Conservation (phyloP, 495 filamentous ascomycete genomes). For the Bacidia rubella region DNA sequence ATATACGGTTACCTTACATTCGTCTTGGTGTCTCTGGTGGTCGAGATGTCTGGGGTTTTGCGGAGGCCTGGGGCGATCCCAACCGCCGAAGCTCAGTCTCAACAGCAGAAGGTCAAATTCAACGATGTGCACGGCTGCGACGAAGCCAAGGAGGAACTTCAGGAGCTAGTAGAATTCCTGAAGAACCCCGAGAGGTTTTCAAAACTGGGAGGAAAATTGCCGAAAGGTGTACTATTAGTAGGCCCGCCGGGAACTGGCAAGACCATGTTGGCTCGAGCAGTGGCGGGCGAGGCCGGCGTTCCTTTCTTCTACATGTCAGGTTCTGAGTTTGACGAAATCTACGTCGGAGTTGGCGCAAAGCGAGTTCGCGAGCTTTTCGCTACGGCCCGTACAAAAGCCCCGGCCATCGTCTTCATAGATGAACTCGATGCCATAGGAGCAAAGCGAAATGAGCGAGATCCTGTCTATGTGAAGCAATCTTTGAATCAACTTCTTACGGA, state of each 20-base stretch:
- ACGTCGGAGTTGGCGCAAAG: slow-evolving; percentile 95
- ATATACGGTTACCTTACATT: slow-evolving; percentile 62
- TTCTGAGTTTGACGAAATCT: slow-evolving; percentile 95
- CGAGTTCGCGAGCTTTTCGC: slow-evolving; percentile 92
- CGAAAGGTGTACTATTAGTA: slow-evolving; percentile 90
- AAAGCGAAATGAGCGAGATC: slow-evolving; percentile 83
- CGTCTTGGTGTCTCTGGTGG: slow-evolving; percentile 58
- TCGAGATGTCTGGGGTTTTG: slow-evolving; percentile 64
- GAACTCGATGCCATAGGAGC: slow-evolving; percentile 94
- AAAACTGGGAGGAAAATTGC: slow-evolving; percentile 83
- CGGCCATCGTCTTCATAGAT: slow-evolving; percentile 96
- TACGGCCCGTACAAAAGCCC: slow-evolving; percentile 74
- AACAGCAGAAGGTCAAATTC: slow-evolving; percentile 84
- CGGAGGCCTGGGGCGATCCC: slow-evolving; percentile 60
- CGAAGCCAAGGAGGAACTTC: slow-evolving; percentile 94
- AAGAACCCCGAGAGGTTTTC: slow-evolving; percentile 85
- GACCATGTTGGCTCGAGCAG: slow-evolving; percentile 89
- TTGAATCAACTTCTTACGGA: slow-evolving; percentile 97
- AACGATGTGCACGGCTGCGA: slow-evolving; percentile 93
- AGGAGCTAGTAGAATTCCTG: slow-evolving; percentile 92
- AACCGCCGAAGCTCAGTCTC: slow-evolving; percentile 72
- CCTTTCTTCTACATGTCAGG: slow-evolving; percentile 99
- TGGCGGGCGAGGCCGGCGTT: slow-evolving; percentile 92
- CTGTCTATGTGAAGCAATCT: slow-evolving; percentile 93
- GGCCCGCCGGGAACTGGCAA: slow-evolving; percentile 97